A percentile compares a stretch with the other conserved stretches of the same genome.
phyloP scores from a whole-genome alignment of 768 basidiomycete genomes.

The Mrakia hoshinonis region DNA sequence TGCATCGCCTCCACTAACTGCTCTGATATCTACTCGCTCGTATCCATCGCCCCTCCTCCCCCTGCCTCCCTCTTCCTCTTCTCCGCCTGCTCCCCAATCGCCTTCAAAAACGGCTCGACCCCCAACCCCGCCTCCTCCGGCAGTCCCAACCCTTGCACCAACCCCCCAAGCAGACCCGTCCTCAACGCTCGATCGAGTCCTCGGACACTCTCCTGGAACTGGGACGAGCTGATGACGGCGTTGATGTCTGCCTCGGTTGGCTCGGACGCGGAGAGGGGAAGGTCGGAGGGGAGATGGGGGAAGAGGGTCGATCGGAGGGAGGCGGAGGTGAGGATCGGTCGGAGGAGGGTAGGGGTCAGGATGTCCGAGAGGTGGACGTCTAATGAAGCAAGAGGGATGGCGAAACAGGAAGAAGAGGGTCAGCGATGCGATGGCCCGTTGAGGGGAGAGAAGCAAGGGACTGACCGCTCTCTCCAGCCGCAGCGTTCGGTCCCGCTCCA shows the following conservation, averaged over 20 bases:
- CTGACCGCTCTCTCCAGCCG: constrained; percentile 22
- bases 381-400: neutral
- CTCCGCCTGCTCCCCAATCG: constrained; percentile 25
- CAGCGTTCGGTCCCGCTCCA: neutral
- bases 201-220: constrained; percentile 24
- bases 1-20: too few species aligned
- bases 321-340: constrained; percentile 20
- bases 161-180: constrained; percentile 17
- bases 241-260: constrained; percentile 23
- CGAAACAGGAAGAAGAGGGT: neutral
- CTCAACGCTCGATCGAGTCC: constrained; percentile 24
- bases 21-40: constrained; percentile 8
- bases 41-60: constrained; percentile 21
- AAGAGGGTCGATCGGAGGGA: constrained; percentile 24
- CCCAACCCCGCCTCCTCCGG: constrained; percentile 23
- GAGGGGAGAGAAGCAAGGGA: neutral
- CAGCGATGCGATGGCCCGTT: neutral
- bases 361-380: constrained; percentile 27
- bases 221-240: constrained; percentile 17
- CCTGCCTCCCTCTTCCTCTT: neutral
- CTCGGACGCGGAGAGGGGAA: constrained; percentile 14
- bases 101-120: constrained; percentile 24
- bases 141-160: constrained; percentile 18
- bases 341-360: constrained; percentile 23
- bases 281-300: constrained; percentile 24